Evolutionary conservation across 2,329 filamentous ascomycete genomes (phyloP).

Genomic region (Neonectria faginata): DNA sequence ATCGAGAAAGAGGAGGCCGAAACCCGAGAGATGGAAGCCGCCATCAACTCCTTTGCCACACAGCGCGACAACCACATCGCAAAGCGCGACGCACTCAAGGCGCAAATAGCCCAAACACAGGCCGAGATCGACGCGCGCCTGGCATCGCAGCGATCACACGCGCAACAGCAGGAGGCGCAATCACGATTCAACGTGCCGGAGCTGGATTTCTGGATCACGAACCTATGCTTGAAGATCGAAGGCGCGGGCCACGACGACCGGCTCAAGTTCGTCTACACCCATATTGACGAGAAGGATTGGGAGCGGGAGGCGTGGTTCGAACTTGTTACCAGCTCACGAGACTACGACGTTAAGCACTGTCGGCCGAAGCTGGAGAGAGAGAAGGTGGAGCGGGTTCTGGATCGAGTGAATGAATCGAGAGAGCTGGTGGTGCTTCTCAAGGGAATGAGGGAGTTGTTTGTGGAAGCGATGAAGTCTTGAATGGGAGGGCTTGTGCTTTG

Average conservation of each 20-base stretch:
- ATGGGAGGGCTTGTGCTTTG: slow-evolving; percentile 11
- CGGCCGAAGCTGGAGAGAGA: slow-evolving; percentile 85
- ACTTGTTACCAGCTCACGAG: slow-evolving; percentile 80
- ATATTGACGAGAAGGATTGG: slow-evolving; percentile 88
- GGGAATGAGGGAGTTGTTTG: slow-evolving; percentile 84
- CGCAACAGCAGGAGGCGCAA: slow-evolving; percentile 83
- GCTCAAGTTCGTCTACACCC: slow-evolving; percentile 89
- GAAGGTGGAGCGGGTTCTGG: slow-evolving; percentile 80
- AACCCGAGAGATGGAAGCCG: slow-evolving; percentile 77
- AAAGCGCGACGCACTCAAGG: slow-evolving; percentile 66
- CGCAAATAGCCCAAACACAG: slow-evolving; percentile 75
- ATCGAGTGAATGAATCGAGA: slow-evolving; percentile 83
- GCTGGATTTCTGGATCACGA: slow-evolving; percentile 94
- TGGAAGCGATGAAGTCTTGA: slow-evolving; percentile 70
- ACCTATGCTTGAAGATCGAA: slow-evolving; percentile 89
- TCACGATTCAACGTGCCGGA: slow-evolving; percentile 91
- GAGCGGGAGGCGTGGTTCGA: slow-evolving; percentile 95
- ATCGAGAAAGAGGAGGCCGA: slow-evolving; percentile 83
- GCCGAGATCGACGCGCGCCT: slow-evolving; percentile 75
- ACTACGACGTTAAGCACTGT: slow-evolving; percentile 86
- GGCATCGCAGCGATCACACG: slow-evolving; percentile 78
- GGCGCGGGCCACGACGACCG: slow-evolving; percentile 86
- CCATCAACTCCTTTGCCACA: slow-evolving; percentile 67
- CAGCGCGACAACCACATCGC: slow-evolving; percentile 72
- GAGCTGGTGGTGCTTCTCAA: slow-evolving; percentile 80